These are phyloP conservation scores for Cladosporium sp. DNA, from an alignment of 2,329 filamentous ascomycete species.

Conservation along the genomic window DNA sequence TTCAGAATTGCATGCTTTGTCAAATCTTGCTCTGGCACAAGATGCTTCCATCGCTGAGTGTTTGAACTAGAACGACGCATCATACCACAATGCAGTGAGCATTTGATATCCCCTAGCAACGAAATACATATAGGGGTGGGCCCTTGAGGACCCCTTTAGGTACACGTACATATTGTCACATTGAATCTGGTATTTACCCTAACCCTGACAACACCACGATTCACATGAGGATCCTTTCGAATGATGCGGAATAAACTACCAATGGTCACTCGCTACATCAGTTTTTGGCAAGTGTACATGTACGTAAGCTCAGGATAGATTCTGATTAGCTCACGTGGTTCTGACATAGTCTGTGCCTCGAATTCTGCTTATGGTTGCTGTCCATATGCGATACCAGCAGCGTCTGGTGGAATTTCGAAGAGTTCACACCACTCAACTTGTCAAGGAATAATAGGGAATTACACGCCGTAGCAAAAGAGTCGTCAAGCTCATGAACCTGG, in stretches of 20 bases:
- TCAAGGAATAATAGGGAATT: neutral
- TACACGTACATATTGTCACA: neutral
- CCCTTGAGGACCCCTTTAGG: no score
- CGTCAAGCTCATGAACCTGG: neutral
- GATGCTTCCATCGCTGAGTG: neutral
- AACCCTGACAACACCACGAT: neutral
- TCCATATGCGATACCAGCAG: neutral
- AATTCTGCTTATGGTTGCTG: neutral
- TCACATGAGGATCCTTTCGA: neutral
- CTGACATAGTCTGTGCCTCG: neutral
- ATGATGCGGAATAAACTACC: neutral
- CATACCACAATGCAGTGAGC: neutral
- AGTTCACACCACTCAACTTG: neutral
- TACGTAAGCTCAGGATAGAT: no score
- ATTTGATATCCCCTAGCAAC: neutral
- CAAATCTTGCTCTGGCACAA: neutral
- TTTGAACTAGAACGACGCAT: neutral
- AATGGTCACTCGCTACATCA: neutral
- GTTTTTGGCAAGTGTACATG: no score
- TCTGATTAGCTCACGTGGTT: neutral
- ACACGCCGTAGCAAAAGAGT: neutral
- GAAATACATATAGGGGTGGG: neutral
- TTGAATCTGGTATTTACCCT: neutral
- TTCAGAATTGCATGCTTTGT: neutral
- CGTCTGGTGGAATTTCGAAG: neutral